phyloP scores from a whole-genome alignment of 148 eudicot genomes.

The Arctostaphylos glauca region DNA sequence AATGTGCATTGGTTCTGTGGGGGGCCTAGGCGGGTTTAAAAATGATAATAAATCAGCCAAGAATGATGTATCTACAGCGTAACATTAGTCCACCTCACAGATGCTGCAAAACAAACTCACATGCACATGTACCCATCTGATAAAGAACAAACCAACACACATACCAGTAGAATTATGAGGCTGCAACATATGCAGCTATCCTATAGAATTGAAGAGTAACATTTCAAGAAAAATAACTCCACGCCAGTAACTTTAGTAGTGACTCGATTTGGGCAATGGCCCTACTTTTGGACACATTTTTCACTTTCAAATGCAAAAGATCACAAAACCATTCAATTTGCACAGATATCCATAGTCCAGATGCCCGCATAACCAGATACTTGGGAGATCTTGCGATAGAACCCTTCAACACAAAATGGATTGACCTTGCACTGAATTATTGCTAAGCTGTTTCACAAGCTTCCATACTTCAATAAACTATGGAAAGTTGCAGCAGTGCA shows the following conservation, averaged over 20 bases:
- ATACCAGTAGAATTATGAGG: background rate
- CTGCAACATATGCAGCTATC: background rate
- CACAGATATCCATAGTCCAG: background rate
- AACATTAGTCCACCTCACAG: background rate
- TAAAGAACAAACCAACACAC: background rate
- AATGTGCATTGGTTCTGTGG: background rate
- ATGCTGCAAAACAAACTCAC: background rate
- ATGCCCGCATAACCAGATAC: background rate
- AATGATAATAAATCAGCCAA: background rate
- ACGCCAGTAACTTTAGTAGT: background rate
- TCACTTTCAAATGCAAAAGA: constrained; percentile 9
- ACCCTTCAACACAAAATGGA: background rate
- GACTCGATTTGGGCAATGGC: background rate
- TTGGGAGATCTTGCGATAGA: background rate
- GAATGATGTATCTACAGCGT: too few relatives aligned
- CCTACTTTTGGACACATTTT: background rate
- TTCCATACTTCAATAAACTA: background rate
- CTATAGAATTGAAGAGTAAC: too few relatives aligned
- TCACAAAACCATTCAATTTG: background rate
- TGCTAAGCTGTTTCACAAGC: background rate
- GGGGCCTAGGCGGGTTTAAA: background rate
- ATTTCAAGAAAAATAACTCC: background rate
- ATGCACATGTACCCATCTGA: background rate
- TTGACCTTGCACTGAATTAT: background rate
- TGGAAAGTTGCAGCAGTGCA: background rate